Conservation (phyloP, 1,284 basidiomycete species). For the Jaminaea rosea region DNA sequence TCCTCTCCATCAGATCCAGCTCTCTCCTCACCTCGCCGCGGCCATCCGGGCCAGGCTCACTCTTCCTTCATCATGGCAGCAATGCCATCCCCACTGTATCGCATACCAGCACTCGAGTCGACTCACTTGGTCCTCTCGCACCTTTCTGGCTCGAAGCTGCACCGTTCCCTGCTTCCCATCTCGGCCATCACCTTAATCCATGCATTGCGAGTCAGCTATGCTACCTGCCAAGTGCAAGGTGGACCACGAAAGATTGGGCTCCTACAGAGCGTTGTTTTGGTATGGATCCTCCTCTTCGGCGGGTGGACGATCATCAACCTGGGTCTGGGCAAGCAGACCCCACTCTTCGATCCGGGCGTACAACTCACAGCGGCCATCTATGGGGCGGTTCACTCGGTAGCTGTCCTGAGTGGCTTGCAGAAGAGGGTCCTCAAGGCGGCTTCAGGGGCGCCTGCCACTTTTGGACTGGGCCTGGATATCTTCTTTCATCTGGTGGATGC, state of each 20-base stretch:
- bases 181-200: conserved; percentile 3
- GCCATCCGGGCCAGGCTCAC: too few relatives aligned
- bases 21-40: too few relatives aligned
- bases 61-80: too few relatives aligned
- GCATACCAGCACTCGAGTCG: too few relatives aligned
- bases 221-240: neutral
- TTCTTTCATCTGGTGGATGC: conserved; percentile 23
- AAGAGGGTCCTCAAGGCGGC: neutral
- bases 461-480: conserved; percentile 14
- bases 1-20: too few relatives aligned
- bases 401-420: conserved; percentile 3
- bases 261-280: conserved; percentile 27
- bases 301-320: conserved; percentile 14
- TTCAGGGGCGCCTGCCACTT: neutral
- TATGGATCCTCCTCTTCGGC: conserved; percentile 34
- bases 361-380: conserved; percentile 20
- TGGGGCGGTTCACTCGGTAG: conserved; percentile 17
- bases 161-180: neutral
- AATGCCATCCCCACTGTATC: too few relatives aligned
- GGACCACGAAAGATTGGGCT: too few relatives aligned
- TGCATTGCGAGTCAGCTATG: conserved; percentile 3
- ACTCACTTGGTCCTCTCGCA: too few relatives aligned
- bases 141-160: too few relatives aligned
- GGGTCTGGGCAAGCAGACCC: conserved; percentile 20
- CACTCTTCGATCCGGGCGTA: conserved; percentile 10